phyloP scores from a whole-genome alignment of 257 asterid species.

The Plantago major region DNA sequence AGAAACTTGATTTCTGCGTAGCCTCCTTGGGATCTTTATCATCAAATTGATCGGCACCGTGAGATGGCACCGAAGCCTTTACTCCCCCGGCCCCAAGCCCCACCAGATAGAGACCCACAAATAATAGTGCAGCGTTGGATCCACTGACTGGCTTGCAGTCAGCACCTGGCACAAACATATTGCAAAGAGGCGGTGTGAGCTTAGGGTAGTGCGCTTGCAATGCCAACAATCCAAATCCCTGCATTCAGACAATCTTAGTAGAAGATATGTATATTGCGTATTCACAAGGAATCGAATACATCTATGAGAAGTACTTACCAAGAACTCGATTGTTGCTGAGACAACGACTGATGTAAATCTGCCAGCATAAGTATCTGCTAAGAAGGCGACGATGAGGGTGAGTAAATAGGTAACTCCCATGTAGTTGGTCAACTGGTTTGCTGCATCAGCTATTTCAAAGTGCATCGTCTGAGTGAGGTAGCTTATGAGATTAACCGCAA shows the following conservation, averaged over 20 bases:
- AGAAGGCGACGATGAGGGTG: slow-evolving; percentile 45
- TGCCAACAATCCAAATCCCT: slow-evolving; percentile 62
- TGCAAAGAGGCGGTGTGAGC: slow-evolving; percentile 56
- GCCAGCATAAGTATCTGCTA: slow-evolving; percentile 65
- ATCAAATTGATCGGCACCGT: slow-evolving; percentile 77
- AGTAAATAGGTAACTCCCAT: slow-evolving; percentile 53
- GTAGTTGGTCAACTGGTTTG: slow-evolving; percentile 54
- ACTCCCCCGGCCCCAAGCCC: slow-evolving; percentile 57
- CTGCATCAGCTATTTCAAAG: slow-evolving; percentile 48
- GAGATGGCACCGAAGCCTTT: slow-evolving; percentile 69
- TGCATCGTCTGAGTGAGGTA: slow-evolving; percentile 59
- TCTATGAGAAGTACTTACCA: slow-evolving; percentile 26
- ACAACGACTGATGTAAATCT: slow-evolving; percentile 43
- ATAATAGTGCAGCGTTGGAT: slow-evolving; percentile 40
- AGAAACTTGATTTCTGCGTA: slow-evolving; percentile 49
- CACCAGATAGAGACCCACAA: slow-evolving; percentile 44
- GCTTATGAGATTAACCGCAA: slow-evolving; percentile 45
- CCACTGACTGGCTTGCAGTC: slow-evolving; percentile 41
- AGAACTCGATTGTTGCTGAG: slow-evolving; percentile 38
- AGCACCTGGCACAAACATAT: slow-evolving; percentile 33
- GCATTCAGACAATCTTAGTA: background rate
- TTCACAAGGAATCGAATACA: background rate
- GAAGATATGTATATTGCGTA: too few species aligned
- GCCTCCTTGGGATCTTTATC: slow-evolving; percentile 57
- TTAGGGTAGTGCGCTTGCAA: slow-evolving; percentile 55